A percentile compares a stretch with the other conserved stretches of the same genome.
Conservation (phyloP, 257 asterid species). For the Nicotiana undulata region DNA sequence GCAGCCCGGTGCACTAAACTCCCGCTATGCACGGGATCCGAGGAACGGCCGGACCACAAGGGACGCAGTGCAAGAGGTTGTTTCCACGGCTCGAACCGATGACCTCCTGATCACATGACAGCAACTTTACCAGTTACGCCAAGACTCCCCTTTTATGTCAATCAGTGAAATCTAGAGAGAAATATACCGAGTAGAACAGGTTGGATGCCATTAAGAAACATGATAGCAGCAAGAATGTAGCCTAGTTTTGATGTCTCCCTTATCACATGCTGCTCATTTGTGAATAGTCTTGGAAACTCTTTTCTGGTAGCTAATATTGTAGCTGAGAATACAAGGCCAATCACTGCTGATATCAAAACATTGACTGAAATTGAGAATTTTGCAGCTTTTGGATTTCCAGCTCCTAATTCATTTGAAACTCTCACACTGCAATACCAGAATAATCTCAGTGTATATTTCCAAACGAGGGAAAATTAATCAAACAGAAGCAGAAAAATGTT, state of each 20-base stretch:
- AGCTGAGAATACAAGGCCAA: slow-evolving; percentile 25
- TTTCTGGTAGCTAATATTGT: slow-evolving; percentile 14
- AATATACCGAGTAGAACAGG: slow-evolving; percentile 25
- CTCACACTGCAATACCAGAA: slow-evolving; percentile 21
- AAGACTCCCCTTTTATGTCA: not conserved
- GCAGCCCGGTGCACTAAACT: too few species aligned
- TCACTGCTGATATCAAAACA: slow-evolving; percentile 18
- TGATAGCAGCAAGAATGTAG: slow-evolving; percentile 27
- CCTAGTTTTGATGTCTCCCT: slow-evolving; percentile 21
- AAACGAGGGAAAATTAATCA: not conserved
- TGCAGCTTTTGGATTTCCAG: slow-evolving; percentile 27
- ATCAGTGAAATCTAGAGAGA: not conserved
- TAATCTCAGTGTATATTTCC: not conserved
- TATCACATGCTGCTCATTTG: slow-evolving; percentile 18
- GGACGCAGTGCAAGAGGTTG: too few species aligned
- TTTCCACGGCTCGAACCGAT: too few species aligned
- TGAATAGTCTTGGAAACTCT: slow-evolving; percentile 22
- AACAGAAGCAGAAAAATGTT: not conserved
- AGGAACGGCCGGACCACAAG: too few species aligned
- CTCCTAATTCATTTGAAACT: slow-evolving; percentile 41
- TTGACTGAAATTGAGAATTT: slow-evolving; percentile 19
- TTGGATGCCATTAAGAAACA: slow-evolving; percentile 29
- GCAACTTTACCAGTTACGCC: too few species aligned
- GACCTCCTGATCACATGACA: too few species aligned
- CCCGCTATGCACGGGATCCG: too few species aligned